Evolutionary conservation across 345 rosid genomes (phyloP).

Genomic region (Salix dunnii): DNA sequence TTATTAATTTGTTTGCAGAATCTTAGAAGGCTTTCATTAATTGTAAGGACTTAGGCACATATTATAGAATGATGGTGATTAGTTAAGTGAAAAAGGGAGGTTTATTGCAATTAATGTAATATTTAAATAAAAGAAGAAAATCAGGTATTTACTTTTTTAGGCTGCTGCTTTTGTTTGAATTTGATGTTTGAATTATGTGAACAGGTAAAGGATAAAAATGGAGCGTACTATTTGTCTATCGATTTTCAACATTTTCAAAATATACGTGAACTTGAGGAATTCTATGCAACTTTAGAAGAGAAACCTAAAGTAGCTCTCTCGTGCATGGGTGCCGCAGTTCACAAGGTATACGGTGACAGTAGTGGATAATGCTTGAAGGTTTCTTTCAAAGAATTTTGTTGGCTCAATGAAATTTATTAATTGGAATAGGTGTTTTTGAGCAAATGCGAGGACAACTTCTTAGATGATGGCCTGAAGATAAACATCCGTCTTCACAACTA

Average conservation of each 20-base stretch:
- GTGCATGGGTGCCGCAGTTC: slow-evolving; percentile 79
- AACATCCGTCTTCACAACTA: slow-evolving; percentile 71
- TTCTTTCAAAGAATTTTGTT: not conserved
- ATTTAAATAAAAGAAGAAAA: too few relatives aligned
- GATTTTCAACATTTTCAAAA: slow-evolving; percentile 70
- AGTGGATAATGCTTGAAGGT: not conserved
- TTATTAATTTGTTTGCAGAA: too few relatives aligned
- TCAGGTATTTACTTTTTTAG: too few relatives aligned
- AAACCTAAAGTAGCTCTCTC: slow-evolving; percentile 73
- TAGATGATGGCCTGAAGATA: slow-evolving; percentile 54
- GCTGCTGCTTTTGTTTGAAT: not conserved
- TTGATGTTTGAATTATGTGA: not conserved
- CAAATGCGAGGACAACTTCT: slow-evolving; percentile 31
- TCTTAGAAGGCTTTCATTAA: too few relatives aligned
- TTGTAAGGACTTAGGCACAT: too few relatives aligned
- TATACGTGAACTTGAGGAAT: slow-evolving; percentile 44
- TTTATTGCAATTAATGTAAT: too few relatives aligned
- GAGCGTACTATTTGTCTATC: slow-evolving; percentile 48
- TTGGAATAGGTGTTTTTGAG: slow-evolving; percentile 12
- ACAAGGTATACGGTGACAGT: slow-evolving; percentile 45
- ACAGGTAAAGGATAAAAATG: slow-evolving; percentile 67
- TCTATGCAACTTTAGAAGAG: slow-evolving; percentile 56
- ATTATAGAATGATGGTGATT: too few relatives aligned
- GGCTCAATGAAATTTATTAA: not conserved
- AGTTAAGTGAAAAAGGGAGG: too few relatives aligned